Percentiles rank a stretch among this genome's conserved stretches.
These are phyloP conservation scores for Raffaelea arxii DNA, from an alignment of 2,329 filamentous ascomycete species.

Conservation along the genomic window DNA sequence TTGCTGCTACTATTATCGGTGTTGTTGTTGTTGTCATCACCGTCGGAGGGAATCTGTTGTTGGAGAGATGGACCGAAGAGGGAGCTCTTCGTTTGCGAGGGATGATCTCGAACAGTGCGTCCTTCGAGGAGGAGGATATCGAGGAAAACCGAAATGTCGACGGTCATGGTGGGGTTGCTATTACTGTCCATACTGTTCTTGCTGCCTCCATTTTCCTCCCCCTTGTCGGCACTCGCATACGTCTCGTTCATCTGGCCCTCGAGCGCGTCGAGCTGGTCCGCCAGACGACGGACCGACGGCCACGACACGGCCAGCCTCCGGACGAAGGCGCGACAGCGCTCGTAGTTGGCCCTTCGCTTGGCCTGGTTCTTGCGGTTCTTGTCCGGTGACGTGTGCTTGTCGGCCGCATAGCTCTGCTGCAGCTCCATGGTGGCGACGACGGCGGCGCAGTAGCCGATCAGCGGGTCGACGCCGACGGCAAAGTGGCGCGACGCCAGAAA, in stretches of 20 bases:
- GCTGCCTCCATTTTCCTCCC: too few species aligned
- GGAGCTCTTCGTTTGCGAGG: background rate
- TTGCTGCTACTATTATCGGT: too few species aligned
- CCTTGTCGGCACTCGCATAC: too few species aligned
- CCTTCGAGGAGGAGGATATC: slow-evolving; percentile 4
- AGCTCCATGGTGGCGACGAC: slow-evolving; percentile 6
- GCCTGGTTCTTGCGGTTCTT: too few species aligned
- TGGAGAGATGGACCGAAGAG: background rate
- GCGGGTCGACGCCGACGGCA: background rate
- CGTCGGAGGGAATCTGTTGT: background rate
- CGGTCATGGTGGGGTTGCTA: slow-evolving; percentile 1
- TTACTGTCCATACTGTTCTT: too few species aligned
- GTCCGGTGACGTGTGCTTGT: background rate
- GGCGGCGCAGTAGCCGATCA: slow-evolving; percentile 5
- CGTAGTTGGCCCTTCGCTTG: slow-evolving; percentile 2
- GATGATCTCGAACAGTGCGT: background rate
- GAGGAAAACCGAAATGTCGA: slow-evolving; percentile 3
- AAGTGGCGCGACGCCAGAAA: slow-evolving; percentile 2
- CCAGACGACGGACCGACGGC: background rate
- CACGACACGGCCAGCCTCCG: background rate
- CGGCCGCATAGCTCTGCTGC: slow-evolving; percentile 4
- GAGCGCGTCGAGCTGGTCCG: background rate
- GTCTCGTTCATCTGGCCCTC: slow-evolving; percentile 3
- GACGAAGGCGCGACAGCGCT: slow-evolving; percentile 3
- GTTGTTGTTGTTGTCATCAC: too few species aligned